Conservation (phyloP, 345 rosid species). For the Pistacia integerrima region DNA sequence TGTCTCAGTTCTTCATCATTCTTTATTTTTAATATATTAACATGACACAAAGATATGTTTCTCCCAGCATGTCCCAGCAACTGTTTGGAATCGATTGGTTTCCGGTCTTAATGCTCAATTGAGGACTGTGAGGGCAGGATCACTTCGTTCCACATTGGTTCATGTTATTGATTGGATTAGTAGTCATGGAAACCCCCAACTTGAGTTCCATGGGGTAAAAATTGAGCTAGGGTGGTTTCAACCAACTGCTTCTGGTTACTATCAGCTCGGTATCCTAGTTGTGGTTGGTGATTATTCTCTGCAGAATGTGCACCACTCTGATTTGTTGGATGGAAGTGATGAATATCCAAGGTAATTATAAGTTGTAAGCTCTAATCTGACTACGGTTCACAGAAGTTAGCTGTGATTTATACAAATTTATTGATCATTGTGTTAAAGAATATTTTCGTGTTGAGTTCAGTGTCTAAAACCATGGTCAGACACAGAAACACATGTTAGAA, state of each 20-base stretch:
- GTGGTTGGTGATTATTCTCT: conserved; percentile 61
- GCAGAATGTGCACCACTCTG: conserved; percentile 39
- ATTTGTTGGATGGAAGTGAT: conserved; percentile 41
- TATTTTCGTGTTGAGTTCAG: neutral
- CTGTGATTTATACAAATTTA: neutral
- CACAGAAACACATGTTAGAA: neutral
- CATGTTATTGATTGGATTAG: conserved; percentile 84
- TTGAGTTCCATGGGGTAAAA: conserved; percentile 87
- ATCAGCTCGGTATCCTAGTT: conserved; percentile 91
- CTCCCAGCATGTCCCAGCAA: conserved; percentile 81
- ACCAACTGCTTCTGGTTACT: conserved; percentile 96
- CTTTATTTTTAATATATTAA: conserved; percentile 8
- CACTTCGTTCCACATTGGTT: conserved; percentile 72
- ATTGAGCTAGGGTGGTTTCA: conserved; percentile 97
- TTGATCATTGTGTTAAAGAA: neutral
- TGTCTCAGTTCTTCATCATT: neutral
- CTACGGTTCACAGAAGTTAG: neutral
- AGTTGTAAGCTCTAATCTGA: neutral
- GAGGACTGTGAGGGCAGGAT: conserved; percentile 92
- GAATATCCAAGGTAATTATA: conserved; percentile 61
- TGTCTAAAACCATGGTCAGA: neutral
- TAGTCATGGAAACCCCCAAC: conserved; percentile 91
- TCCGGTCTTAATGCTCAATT: conserved; percentile 95
- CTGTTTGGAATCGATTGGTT: conserved; percentile 92
- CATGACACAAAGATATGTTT: conserved; percentile 17